Evolutionary conservation across 768 basidiomycete genomes (phyloP).

Genomic region (Tylopilus sp.): DNA sequence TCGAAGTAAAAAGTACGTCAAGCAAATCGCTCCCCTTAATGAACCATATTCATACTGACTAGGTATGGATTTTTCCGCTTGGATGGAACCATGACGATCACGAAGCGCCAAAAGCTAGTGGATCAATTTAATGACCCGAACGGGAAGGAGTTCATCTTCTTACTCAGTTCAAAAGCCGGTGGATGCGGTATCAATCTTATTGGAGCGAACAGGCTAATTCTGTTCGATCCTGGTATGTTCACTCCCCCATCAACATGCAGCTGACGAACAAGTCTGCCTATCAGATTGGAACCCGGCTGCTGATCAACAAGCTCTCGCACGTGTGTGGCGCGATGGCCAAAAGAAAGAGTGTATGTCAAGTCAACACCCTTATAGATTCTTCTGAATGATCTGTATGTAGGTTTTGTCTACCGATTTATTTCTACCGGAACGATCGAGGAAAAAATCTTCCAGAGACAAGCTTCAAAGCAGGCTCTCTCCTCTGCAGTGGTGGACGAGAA

Average conservation of each 20-base stretch:
- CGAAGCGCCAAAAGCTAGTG: conserved; percentile 91
- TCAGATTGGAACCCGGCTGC: conserved; percentile 99
- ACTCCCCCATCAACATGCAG: not conserved
- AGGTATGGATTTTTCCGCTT: conserved; percentile 90
- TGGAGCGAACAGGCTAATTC: conserved; percentile 90
- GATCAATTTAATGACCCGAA: conserved; percentile 94
- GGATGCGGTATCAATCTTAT: conserved; percentile 97
- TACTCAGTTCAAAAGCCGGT: conserved; percentile 93
- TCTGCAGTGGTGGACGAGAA: conserved; percentile 98
- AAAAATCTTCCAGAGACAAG: conserved; percentile 98
- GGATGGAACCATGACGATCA: conserved; percentile 93
- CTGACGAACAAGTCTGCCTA: not conserved
- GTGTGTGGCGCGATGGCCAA: conserved; percentile 99
- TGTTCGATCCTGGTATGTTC: conserved; percentile 84
- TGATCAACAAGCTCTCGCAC: conserved; percentile 96
- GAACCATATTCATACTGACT: not conserved
- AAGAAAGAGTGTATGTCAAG: conserved; percentile 90
- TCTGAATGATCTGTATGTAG: conserved; percentile 35
- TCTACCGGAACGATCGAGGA: conserved; percentile 97
- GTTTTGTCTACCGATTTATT: conserved; percentile 98
- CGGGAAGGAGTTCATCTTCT: conserved; percentile 91
- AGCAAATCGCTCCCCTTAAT: not conserved
- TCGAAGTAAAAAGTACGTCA: conserved; percentile 71
- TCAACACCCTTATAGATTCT: not conserved
- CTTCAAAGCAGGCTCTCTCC: conserved; percentile 92